Percentiles rank a stretch among this genome's conserved stretches.
Evolutionary conservation across 257 asterid genomes (phyloP).

Genomic region (Capsicum pubescens): DNA sequence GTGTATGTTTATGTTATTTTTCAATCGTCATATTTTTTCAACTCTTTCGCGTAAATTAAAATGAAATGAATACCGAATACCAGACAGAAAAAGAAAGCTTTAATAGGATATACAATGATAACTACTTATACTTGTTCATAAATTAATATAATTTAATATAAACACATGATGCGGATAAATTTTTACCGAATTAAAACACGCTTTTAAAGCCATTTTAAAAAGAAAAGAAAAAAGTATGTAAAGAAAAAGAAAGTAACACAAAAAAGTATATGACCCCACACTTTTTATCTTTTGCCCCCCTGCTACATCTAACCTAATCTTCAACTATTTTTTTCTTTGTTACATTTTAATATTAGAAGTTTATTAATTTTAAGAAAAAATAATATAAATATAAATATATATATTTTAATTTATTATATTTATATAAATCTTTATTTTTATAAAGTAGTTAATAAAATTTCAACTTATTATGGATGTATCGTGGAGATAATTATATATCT

Average conservation of each 20-base stretch:
- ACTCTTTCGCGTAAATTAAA: too few species aligned
- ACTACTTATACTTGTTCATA: background rate
- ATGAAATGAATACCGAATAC: too few species aligned
- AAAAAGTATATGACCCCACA: background rate
- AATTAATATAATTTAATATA: background rate
- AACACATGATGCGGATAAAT: background rate
- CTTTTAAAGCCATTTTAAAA: background rate
- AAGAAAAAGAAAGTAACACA: constrained; percentile 3
- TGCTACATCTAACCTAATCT: background rate
- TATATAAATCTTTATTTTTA: too few species aligned
- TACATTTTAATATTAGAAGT: background rate
- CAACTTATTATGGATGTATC: too few species aligned
- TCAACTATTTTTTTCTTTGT: background rate
- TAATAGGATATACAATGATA: too few species aligned
- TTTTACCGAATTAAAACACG: background rate
- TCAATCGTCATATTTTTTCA: too few species aligned
- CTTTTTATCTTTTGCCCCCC: constrained; percentile 8
- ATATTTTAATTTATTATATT: too few species aligned
- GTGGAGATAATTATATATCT: too few species aligned
- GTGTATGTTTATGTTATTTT: too few species aligned
- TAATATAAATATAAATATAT: too few species aligned
- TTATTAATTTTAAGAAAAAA: background rate
- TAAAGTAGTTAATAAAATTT: too few species aligned
- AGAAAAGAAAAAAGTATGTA: background rate
- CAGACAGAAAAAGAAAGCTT: too few species aligned